Conservation (phyloP, 345 rosid genomes). For the Brassica nigra region DNA sequence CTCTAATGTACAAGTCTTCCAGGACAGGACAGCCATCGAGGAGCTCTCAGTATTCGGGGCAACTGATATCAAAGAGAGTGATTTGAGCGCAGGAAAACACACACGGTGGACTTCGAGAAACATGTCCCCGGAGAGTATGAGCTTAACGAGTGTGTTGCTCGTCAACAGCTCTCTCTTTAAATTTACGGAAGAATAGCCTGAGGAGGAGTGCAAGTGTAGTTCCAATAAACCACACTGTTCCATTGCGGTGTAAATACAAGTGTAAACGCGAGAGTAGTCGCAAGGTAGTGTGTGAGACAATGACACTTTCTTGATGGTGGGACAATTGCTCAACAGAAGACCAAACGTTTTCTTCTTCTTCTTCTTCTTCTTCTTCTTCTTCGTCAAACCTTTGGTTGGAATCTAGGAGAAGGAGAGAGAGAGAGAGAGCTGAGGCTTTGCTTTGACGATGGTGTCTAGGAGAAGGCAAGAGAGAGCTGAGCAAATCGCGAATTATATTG, state of each 20-base stretch:
- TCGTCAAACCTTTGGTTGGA: not conserved
- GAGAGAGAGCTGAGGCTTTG: too few relatives aligned
- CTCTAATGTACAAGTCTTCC: not conserved
- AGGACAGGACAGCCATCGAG: not conserved
- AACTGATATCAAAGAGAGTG: not conserved
- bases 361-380: not conserved
- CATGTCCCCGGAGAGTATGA: not conserved
- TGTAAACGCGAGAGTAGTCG: not conserved
- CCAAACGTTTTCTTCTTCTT: not conserved
- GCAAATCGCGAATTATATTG: too few relatives aligned
- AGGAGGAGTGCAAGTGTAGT: not conserved
- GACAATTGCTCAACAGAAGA: not conserved
- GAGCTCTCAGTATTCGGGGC: not conserved
- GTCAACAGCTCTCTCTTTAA: not conserved
- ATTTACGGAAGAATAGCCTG: not conserved
- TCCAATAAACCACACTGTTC: not conserved
- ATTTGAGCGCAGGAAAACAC: constrained; percentile 5
- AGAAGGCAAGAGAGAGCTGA: too few relatives aligned
- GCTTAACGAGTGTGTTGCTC: not conserved
- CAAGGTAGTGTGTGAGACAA: not conserved
- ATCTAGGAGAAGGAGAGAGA: too few relatives aligned
- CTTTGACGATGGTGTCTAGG: too few relatives aligned
- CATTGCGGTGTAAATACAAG: not conserved
- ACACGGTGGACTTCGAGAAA: not conserved
- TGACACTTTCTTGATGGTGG: not conserved